These are phyloP conservation scores for Gentiana macrophylla DNA, from an alignment of 257 asterid genomes.

Conservation along the genomic window DNA sequence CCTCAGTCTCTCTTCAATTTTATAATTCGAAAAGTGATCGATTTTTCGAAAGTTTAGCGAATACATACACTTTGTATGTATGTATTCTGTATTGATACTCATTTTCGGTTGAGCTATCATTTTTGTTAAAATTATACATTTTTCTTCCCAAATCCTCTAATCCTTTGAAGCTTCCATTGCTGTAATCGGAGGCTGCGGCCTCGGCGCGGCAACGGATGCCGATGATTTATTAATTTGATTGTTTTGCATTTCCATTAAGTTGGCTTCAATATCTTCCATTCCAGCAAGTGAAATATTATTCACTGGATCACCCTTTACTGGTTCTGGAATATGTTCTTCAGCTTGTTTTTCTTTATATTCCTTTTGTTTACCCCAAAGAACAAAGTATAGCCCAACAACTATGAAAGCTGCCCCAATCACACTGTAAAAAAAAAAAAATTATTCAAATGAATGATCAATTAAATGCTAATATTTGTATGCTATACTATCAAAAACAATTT, in stretches of 20 bases:
- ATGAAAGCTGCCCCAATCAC: slow-evolving; percentile 42
- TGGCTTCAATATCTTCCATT: slow-evolving; percentile 53
- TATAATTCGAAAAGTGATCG: too few relatives aligned
- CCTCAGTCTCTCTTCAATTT: too few relatives aligned
- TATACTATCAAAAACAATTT: too few relatives aligned
- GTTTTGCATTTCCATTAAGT: slow-evolving; percentile 22
- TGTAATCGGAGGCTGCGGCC: slow-evolving; percentile 50
- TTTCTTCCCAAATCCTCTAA: slow-evolving; percentile 3
- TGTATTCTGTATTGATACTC: too few relatives aligned
- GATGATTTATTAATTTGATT: slow-evolving; percentile 18
- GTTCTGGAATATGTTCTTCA: slow-evolving; percentile 27
- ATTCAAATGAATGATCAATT: too few relatives aligned
- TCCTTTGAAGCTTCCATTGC: slow-evolving; percentile 43
- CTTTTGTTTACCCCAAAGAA: slow-evolving; percentile 55
- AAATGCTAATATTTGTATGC: too few relatives aligned
- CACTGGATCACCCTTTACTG: slow-evolving; percentile 28
- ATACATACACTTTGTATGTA: too few relatives aligned
- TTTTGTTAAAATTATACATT: not conserved
- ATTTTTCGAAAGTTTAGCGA: too few relatives aligned
- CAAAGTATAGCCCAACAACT: slow-evolving; percentile 44
- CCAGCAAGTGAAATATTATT: slow-evolving; percentile 7
- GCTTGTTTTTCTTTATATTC: slow-evolving; percentile 35
- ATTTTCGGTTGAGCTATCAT: too few relatives aligned
- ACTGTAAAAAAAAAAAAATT: slow-evolving; percentile 9
- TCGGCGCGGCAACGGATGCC: slow-evolving; percentile 29